Base-by-base conservation (phyloP, 164 flowering plant species). In the Magnolia changhungtana region DNA sequence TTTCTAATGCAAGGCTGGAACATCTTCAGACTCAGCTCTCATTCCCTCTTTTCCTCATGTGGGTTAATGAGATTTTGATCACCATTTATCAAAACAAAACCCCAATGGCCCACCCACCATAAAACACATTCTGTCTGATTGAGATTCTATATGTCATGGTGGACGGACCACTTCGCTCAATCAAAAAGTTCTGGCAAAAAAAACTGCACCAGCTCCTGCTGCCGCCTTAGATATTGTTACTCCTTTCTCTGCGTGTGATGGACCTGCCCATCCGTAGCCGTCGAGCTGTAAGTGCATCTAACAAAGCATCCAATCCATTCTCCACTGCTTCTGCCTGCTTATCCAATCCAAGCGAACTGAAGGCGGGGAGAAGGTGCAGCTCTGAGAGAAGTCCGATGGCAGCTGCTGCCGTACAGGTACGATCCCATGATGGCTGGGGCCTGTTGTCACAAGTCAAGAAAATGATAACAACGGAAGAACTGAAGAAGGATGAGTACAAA, bases 341-440 rank as follows among this genome's bases (percentile, higher is more conserved):
- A 79, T 89, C 95, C 72, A 96, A 80, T 59, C 85, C 86, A 67
- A 49, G 66, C 4, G 85, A 79, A 76, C 85, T 83, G 49, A 85
- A 87, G 21, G 81, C 70, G 4, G 92, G 94, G 77, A 86, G 77
- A 31, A 74, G 76, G 18, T 90, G 90, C 70, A 96, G 84, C 82
- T 96, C 99, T 1, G 83, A 81, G 24, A 96, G 92, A 66, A 94
- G 92, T 51, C 87, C 88, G 6, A 84, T 76, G 8, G 96, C 98
- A 71, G 99, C 99, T 6, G 94, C 97, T 69, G 98, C 98, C 61
- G 98, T 96, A 78, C 98, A 96, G 52, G 97, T 94, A 3, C 97
- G 91, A 76, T 96, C 98, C 98, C 96, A 90, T 49, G 98, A 94
- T 55, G 99, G 99, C 67, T 96, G 99, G n/a, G 99, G 97, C 86